Percentiles rank a stretch among this genome's conserved stretches.
These are phyloP conservation scores for Lycium barbarum DNA, from an alignment of 257 asterid species.

Conservation along the genomic window DNA sequence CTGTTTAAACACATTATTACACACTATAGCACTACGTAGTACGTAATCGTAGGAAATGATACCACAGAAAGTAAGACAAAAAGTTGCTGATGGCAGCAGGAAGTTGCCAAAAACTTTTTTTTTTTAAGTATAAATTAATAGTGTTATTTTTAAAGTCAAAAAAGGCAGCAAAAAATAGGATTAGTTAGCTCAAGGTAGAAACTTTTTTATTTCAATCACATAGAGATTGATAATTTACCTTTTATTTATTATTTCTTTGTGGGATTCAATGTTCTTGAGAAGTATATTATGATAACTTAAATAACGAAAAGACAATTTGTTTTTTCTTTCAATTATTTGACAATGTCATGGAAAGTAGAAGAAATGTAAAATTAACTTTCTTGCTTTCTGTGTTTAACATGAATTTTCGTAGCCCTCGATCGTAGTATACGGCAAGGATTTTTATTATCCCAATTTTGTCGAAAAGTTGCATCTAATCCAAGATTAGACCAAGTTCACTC, in stretches of 20 bases:
- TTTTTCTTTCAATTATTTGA: not conserved
- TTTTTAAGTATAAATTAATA: not conserved
- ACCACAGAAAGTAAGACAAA: slow-evolving; percentile 9
- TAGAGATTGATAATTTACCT: not conserved
- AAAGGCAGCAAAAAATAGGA: not conserved
- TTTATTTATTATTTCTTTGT: slow-evolving; percentile 4
- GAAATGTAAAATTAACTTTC: slow-evolving; percentile 24
- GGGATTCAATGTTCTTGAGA: not conserved
- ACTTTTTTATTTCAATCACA: not conserved
- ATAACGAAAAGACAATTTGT: not conserved
- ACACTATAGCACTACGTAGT: not conserved
- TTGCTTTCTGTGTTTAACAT: slow-evolving; percentile 29
- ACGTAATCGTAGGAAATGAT: not conserved
- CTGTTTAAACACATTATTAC: not conserved
- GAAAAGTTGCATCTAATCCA: slow-evolving; percentile 36
- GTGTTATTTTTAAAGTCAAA: not conserved
- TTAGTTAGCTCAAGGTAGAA: slow-evolving; percentile 5
- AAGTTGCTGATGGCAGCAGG: not conserved
- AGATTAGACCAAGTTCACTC: slow-evolving; percentile 40
- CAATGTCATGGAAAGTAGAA: slow-evolving; percentile 20
- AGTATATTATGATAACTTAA: not conserved
- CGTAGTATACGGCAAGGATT: slow-evolving; percentile 36
- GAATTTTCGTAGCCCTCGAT: slow-evolving; percentile 35
- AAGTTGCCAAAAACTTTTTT: not conserved
- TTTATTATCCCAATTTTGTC: slow-evolving; percentile 41